Evolutionary conservation across 1,284 basidiomycete species (phyloP), one percentile per base, ranked within the genome.

Genomic region (Golubevia sp.): DNA sequence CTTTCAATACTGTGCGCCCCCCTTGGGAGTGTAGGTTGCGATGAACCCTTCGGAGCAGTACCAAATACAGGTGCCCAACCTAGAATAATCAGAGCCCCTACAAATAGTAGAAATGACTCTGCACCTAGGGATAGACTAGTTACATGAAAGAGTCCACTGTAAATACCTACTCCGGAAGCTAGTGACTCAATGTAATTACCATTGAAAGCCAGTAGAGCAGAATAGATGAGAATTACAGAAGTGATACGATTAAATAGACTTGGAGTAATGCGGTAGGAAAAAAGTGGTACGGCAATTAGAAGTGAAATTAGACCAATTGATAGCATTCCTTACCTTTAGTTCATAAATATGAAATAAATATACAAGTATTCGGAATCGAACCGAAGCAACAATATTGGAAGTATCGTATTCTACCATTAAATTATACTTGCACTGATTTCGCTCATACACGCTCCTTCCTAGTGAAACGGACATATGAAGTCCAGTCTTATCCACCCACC

Each of bases 71-170:
- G 24, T n/a, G 20, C 20, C 20, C 20, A 49, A 44, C 62, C 62
- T 24, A 74, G 64, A 64, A 73, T 64, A 71, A 73, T 73, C 59
- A 66, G 34, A 64, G 74, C 68, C 38, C 75, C 75, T 48, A 70
- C 59, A 62, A 75, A 52, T 54, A 74, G 73, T 55, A 77, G 68
- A 53, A 77, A 74, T 63, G 54, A 63, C 61, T 82, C 80, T 55
- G 73, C 63, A 55, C 59, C n/a, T n/a, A n/a, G n/a, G n/a, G n/a
- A n/a, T n/a, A n/a, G n/a, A n/a, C n/a, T n/a, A n/a, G n/a, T n/a
- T 69, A 73, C 74, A 65, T 79, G 68, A 63, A 80, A 80, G 75
- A 82, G 66, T 61, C 78, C 79, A 77, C 76, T 80, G 67, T 73
- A 82, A 63, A 81, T 72, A 75, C 79, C 71, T 71, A 81, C 62